Evolutionary conservation across 139 green algal genomes (phyloP).

Genomic region (Chlorokybus atmophyticus): DNA sequence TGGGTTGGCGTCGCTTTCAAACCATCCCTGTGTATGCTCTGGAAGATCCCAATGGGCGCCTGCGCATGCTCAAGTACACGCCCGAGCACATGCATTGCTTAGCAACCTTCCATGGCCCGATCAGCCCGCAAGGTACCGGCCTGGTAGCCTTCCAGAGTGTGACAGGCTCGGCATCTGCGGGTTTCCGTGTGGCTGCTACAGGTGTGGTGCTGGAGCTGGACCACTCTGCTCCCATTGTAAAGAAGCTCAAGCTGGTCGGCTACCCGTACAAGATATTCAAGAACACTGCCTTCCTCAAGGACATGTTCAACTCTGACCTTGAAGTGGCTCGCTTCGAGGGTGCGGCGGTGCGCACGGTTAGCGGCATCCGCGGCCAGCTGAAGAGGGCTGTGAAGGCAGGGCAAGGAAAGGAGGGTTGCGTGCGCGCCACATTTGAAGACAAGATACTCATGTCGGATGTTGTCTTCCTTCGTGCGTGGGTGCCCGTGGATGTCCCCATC

Average conservation of each 20-base stretch:
- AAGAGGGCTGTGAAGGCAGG: conserved; percentile 65
- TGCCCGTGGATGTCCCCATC: conserved; percentile 74
- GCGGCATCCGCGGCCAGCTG: conserved; percentile 84
- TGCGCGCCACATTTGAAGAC: conserved; percentile 86
- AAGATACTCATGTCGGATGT: conserved; percentile 84
- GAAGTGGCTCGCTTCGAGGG: conserved; percentile 80
- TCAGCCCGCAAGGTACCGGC: conserved; percentile 58
- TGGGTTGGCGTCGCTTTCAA: conserved; percentile 91
- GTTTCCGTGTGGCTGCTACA: conserved; percentile 83
- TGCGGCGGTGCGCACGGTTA: conserved; percentile 73
- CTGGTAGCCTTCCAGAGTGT: conserved; percentile 44
- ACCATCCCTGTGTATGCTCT: conserved; percentile 68
- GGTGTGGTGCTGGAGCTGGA: conserved; percentile 82
- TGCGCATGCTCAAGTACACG: conserved; percentile 90
- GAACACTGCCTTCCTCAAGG: conserved; percentile 84
- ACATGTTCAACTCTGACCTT: conserved; percentile 82
- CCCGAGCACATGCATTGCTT: conserved; percentile 96
- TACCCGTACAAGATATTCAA: conserved; percentile 55
- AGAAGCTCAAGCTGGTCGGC: conserved; percentile 96
- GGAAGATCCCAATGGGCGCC: conserved; percentile 76
- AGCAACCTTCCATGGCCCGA: conserved; percentile 51
- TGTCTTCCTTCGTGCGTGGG: conserved; percentile 85
- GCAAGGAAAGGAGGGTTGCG: conserved; percentile 46
- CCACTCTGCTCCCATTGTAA: conserved; percentile 54
- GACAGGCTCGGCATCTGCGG: too few relatives aligned